Base-by-base conservation (phyloP, 768 basidiomycete species). In the Leccinum variicolor region DNA sequence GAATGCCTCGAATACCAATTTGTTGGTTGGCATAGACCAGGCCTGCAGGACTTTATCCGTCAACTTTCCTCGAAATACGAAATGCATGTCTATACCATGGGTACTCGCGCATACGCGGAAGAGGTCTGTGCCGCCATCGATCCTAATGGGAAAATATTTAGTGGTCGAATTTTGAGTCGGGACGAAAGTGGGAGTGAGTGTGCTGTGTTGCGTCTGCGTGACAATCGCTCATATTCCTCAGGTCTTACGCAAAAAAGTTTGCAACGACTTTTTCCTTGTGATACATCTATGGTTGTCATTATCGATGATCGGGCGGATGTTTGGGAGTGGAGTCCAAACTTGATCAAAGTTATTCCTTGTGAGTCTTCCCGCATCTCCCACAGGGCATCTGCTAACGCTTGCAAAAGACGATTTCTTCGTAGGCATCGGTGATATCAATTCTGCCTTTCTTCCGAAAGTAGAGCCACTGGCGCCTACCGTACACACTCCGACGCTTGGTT, bases 11-110 rank as follows among this genome's bases (percentile, higher is more conserved):
- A 48, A 9, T 47, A 46, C 43, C 36, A 36, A 58, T 26, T 58
- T 15, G 46, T 47, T 17, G 5, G 14, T 41, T 43, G 50, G 15
- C 43, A 34, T 36, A 87, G 94, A 63, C 94, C 94, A 8, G 92
- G 93, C n/a, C 83, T 94, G 75, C 75, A 79, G 55, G 80, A 84
- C 49, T 98, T 99, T 72, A 78, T 99, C 53, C 75, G 76, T 59
- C 78, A 79, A 47, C 82, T 89, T 62, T 81, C 90, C 34, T 75
- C 77, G 51, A 86, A 90, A 67, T 99, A 96, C 73, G 95, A 98
- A 75, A 94, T 98, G 94, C 97, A 98, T 71, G 95, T 99, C 49
- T 99, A 99, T 74, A 99, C 96, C 23, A 98, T 98, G 95, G 97
- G 97, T 54, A 98, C 96, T 25, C 86, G 97, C 47, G 89, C 93